Percentiles rank a stretch among this genome's conserved stretches.
Conservation (phyloP, 129 eudicot species). For the Sambucus nigra region DNA sequence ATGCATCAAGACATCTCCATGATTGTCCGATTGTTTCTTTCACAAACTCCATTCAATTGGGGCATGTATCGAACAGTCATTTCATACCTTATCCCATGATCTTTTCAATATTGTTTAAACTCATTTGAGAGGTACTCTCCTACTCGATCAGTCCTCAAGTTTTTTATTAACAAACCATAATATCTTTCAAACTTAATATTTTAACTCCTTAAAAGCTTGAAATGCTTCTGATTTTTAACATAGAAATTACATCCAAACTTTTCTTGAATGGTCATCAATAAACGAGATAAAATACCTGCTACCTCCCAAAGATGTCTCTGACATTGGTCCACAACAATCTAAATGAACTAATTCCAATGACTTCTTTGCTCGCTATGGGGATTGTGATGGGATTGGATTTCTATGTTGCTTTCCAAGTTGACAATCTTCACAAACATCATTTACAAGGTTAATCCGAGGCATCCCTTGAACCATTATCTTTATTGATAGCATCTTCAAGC, state of each 20-base stretch:
- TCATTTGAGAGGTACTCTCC: too few relatives aligned
- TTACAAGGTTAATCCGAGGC: too few relatives aligned
- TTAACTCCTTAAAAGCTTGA: background rate
- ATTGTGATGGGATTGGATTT: too few relatives aligned
- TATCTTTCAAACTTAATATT: background rate
- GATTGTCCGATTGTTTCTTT: slow-evolving; percentile 5
- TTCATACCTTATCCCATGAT: background rate
- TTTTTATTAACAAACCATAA: background rate
- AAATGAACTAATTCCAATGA: too few relatives aligned
- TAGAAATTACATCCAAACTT: slow-evolving; percentile 10
- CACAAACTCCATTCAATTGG: slow-evolving; percentile 6
- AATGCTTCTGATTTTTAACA: background rate
- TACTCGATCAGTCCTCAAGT: background rate
- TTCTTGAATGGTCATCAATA: too few relatives aligned
- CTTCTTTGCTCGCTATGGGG: too few relatives aligned
- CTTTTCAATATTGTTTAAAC: too few relatives aligned
- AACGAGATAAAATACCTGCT: slow-evolving; percentile 5
- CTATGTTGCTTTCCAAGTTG: too few relatives aligned
- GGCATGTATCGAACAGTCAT: background rate
- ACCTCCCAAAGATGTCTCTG: background rate
- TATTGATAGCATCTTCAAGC: too few relatives aligned
- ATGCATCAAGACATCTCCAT: background rate
- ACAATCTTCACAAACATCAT: too few relatives aligned
- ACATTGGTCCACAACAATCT: too few relatives aligned
- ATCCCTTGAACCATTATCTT: too few relatives aligned